These are phyloP conservation scores for Capsaspora owczarzaki DNA, from an alignment of 78 protist genomes.

Conservation along the genomic window DNA sequence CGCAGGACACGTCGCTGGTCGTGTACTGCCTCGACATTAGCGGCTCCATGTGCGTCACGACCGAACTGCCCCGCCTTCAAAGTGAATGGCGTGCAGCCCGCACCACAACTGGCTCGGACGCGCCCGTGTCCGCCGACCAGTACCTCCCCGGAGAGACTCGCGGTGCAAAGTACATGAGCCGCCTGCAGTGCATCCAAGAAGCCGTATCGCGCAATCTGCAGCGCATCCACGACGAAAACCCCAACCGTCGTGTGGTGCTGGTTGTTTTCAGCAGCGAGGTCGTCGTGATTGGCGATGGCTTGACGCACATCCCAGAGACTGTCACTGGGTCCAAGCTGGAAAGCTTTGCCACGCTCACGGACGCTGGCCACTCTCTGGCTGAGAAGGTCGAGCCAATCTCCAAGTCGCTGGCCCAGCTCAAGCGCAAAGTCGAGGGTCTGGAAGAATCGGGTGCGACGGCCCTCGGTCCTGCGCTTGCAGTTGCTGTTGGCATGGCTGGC, in stretches of 20 bases:
- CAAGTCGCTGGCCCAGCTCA: constrained; percentile 16
- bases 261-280: neutral
- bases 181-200: neutral
- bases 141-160: neutral
- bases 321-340: neutral
- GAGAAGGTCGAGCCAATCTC: neutral
- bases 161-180: neutral
- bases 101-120: neutral
- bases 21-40: constrained; percentile 2
- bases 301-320: neutral
- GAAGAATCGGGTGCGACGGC: constrained; percentile 70
- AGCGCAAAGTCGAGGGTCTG: constrained; percentile 2
- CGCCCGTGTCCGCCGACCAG: neutral
- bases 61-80: neutral
- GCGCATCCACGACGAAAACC: neutral
- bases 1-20: neutral
- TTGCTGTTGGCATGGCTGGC: constrained; percentile 46
- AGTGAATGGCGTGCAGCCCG: neutral
- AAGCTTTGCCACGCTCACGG: neutral
- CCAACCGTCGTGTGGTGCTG: neutral
- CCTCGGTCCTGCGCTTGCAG: constrained; percentile 59
- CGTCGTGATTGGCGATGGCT: neutral
- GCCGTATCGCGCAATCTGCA: neutral
- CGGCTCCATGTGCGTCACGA: constrained; percentile 4
- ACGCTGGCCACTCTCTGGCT: neutral